Base-by-base conservation (phyloP, 768 basidiomycete species). In the Wakefieldia striispora region DNA sequence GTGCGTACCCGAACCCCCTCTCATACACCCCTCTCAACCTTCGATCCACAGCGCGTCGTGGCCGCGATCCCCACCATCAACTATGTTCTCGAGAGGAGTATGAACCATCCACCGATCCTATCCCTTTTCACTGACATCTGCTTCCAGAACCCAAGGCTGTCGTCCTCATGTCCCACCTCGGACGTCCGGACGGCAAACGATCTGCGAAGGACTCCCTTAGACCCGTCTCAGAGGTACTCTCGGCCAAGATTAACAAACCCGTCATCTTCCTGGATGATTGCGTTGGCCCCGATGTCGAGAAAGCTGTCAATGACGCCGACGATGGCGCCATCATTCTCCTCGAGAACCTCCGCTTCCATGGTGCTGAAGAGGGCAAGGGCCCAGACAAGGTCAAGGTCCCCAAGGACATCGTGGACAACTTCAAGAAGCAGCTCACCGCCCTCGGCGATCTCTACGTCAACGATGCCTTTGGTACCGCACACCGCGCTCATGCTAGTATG, bases 401-500 rank as follows among this genome's bases (percentile, higher is more conserved):
- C 67, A 76, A 88, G 19, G 79, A 81, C 43, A 78, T 81, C 53
- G 90, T 97, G 53, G 71, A 84, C 47, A 74, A 83, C 60, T 99
- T 99, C 81, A 80, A 91, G 40, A 84, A 91, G 64, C 76, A 84
- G 31, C 83, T 99, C 59, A 97, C 95, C 48, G 79, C 77, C 48
- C 86, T 99, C 58, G 95, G 95, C 45, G 94, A 97, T 63, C 87
- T 99, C 56, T 98, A 97, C 70, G 78, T 99, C 69, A 99, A 99
- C 75, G 95, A 99, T 68, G 95, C 95, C 21, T 99, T 99, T 66
- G 95, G 95, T 42, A 99, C 95, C 39, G 95, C 95, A 6, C 95
- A 99, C 71, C 92, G 95, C 58, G 94, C 93, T 9, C 95, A 99
- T 70, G 97, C 95, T 0, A 94, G 91, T 62, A 97, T 99, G 95